phyloP scores from a whole-genome alignment of 495 filamentous ascomycete genomes.

The Penicillium chermesinum region DNA sequence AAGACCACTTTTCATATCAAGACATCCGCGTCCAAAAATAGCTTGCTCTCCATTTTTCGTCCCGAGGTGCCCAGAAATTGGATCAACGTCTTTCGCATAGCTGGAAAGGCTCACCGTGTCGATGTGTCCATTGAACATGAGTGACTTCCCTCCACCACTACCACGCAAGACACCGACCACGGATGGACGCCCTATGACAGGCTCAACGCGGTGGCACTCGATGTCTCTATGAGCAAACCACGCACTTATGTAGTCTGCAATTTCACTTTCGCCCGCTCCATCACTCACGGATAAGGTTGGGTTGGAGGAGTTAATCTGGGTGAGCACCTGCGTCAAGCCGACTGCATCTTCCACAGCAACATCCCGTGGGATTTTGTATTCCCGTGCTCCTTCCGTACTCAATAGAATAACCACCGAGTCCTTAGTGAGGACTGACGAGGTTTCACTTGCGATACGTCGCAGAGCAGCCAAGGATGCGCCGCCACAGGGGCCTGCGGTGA shows the following conservation, averaged over 20 bases:
- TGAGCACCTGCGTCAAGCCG: slow-evolving; percentile 33
- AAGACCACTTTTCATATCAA: slow-evolving; percentile 47
- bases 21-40: slow-evolving; percentile 37
- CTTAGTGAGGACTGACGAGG: slow-evolving; percentile 25
- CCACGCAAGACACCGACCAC: slow-evolving; percentile 42
- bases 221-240: slow-evolving; percentile 46
- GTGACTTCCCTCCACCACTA: slow-evolving; percentile 36
- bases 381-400: slow-evolving; percentile 44
- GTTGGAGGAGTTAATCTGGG: slow-evolving; percentile 43
- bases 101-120: slow-evolving; percentile 43
- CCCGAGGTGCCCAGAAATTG: slow-evolving; percentile 32
- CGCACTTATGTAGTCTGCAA: slow-evolving; percentile 34
- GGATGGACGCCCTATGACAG: slow-evolving; percentile 37
- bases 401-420: slow-evolving; percentile 52
- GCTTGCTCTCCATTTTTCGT: slow-evolving; percentile 29
- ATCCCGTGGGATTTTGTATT: slow-evolving; percentile 29
- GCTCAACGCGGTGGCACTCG: slow-evolving; percentile 41
- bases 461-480: slow-evolving; percentile 57
- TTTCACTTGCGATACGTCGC: slow-evolving; percentile 31
- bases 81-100: slow-evolving; percentile 32
- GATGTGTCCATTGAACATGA: slow-evolving; percentile 49
- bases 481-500: slow-evolving; percentile 61
- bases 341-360: slow-evolving; percentile 32
- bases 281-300: slow-evolving; percentile 31
- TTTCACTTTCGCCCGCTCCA: slow-evolving; percentile 38